phyloP scores from a whole-genome alignment of 148 eudicot genomes.

The Rhododendron henanense region DNA sequence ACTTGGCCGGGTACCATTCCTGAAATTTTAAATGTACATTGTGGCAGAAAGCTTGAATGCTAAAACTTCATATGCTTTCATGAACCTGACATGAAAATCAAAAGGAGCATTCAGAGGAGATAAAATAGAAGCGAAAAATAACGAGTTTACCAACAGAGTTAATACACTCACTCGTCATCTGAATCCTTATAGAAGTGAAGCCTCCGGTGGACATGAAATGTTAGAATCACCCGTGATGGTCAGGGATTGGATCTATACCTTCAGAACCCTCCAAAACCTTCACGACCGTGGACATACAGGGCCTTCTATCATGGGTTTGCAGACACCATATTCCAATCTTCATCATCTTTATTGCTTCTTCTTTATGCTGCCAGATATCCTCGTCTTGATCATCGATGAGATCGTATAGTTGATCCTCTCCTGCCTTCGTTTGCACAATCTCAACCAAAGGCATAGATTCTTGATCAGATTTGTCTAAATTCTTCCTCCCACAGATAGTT shows the following conservation, averaged over 20 bases:
- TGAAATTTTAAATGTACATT: neutral
- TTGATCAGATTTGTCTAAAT: conserved; percentile 3
- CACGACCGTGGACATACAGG: conserved; percentile 18
- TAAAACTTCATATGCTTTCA: neutral
- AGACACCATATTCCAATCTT: conserved; percentile 23
- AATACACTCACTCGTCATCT: neutral
- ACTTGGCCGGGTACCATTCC: neutral
- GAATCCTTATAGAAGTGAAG: too few species aligned
- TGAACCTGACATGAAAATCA: neutral
- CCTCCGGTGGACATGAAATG: too few species aligned
- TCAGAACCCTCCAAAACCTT: conserved; percentile 16
- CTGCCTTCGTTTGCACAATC: too few species aligned
- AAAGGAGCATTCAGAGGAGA: neutral
- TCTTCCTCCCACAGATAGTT: conserved; percentile 13
- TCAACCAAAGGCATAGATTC: neutral
- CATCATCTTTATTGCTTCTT: conserved; percentile 22
- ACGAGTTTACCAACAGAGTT: neutral
- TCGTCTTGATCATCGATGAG: neutral
- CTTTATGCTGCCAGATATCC: conserved; percentile 8
- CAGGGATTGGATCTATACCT: neutral
- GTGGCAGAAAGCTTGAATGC: neutral
- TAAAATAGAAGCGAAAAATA: neutral
- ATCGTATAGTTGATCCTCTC: conserved; percentile 11
- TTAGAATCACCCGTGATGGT: too few species aligned
- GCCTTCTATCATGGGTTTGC: conserved; percentile 21